Percentiles rank a stretch among this genome's conserved stretches.
Evolutionary conservation across 2,329 filamentous ascomycete genomes (phyloP).

Genomic region (Colletotrichum sp.): DNA sequence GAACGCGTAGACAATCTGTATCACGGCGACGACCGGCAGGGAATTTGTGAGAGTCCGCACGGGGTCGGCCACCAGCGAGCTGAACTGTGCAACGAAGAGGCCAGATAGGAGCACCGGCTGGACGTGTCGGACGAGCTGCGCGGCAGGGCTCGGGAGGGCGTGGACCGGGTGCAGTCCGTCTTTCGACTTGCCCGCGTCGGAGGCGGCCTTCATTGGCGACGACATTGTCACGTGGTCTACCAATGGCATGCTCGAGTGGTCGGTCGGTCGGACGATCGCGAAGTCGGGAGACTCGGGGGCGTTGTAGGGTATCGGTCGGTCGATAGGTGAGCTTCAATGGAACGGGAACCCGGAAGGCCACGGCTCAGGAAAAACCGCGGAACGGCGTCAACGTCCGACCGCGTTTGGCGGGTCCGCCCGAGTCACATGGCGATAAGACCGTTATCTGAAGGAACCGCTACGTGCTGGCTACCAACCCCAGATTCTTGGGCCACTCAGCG

Average conservation of each 20-base stretch:
- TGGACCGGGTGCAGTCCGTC: conserved; percentile 40
- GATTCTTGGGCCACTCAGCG: background rate
- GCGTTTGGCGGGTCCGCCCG: background rate
- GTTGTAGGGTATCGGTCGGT: background rate
- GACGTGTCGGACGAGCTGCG: conserved; percentile 62
- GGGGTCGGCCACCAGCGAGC: conserved; percentile 72
- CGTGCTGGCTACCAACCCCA: background rate
- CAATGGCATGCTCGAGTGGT: conserved; percentile 31
- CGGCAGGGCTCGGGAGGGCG: conserved; percentile 39
- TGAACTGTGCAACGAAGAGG: conserved; percentile 68
- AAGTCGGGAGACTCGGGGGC: background rate
- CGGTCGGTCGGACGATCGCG: conserved; percentile 3
- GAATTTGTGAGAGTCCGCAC: conserved; percentile 65
- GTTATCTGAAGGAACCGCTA: background rate
- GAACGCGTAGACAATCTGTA: conserved; percentile 70
- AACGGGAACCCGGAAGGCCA: conserved; percentile 15
- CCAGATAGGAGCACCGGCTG: conserved; percentile 73
- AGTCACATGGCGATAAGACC: conserved; percentile 24
- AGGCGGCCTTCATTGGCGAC: conserved; percentile 29
- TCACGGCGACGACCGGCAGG: conserved; percentile 64
- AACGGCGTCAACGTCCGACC: conserved; percentile 2
- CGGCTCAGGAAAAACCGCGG: conserved; percentile 14
- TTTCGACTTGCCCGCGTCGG: conserved; percentile 33
- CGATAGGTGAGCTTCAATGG: background rate
- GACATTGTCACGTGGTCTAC: conserved; percentile 44